phyloP scores from a whole-genome alignment of 306 rosid species.

The Carpinus fangiana region DNA sequence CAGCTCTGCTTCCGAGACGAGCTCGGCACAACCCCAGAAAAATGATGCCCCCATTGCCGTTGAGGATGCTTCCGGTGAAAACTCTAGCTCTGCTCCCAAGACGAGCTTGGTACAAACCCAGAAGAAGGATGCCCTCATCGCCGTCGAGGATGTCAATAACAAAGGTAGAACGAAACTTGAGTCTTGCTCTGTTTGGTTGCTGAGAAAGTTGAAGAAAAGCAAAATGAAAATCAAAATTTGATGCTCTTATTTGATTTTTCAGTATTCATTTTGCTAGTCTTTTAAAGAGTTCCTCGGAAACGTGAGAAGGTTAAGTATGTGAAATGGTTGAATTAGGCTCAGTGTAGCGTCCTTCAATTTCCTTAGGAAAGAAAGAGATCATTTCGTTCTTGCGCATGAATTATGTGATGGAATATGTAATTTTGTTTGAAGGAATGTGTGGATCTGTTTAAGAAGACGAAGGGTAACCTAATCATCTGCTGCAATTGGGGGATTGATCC shows the following conservation, averaged over 20 bases:
- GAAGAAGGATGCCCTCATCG: constrained; percentile 17
- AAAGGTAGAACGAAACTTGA: constrained; percentile 42
- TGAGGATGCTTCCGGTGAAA: constrained; percentile 35
- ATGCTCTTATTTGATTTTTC: background rate
- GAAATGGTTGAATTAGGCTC: background rate
- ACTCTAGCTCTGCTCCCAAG: background rate
- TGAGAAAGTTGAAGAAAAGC: background rate
- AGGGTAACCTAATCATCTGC: no score
- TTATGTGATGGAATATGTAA: background rate
- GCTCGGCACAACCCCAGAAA: constrained; percentile 5
- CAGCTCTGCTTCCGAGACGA: background rate
- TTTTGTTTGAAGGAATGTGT: background rate
- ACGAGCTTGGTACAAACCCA: background rate
- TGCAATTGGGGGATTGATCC: no score
- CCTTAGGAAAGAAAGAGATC: no score
- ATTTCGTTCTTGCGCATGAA: background rate
- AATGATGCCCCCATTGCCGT: constrained; percentile 20
- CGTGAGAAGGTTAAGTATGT: background rate
- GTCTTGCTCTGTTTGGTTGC: constrained; percentile 4
- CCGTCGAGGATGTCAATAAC: constrained; percentile 46
- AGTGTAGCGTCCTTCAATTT: no score
- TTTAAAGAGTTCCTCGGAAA: background rate
- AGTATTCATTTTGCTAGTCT: background rate
- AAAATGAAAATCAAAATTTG: no score
- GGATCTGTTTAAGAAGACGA: background rate